These are phyloP conservation scores for Cyberlindnera sargentensis DNA, from an alignment of 805 yeast species.

Conservation along the genomic window DNA sequence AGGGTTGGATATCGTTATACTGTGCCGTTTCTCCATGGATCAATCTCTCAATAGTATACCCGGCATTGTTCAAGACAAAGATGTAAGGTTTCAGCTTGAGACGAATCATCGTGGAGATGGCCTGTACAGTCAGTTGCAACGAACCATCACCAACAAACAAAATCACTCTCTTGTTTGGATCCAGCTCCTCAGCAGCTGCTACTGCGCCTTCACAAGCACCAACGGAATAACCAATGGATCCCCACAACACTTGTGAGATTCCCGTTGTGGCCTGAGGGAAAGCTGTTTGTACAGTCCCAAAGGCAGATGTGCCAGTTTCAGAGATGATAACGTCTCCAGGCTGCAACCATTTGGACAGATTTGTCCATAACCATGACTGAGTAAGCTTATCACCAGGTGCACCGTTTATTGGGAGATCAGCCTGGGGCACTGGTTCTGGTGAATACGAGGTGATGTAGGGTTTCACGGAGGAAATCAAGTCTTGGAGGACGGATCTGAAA, in stretches of 20 bases:
- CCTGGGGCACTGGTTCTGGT: slow-evolving; percentile 47
- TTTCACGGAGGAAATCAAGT: slow-evolving; percentile 32
- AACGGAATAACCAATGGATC: slow-evolving; percentile 66
- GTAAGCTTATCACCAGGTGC: slow-evolving; percentile 39
- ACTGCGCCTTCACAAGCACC: slow-evolving; percentile 57
- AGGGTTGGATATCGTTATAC: slow-evolving; percentile 59
- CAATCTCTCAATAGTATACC: slow-evolving; percentile 60
- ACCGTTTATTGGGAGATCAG: too few species aligned
- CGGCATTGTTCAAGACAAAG: slow-evolving; percentile 55
- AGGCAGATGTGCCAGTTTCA: slow-evolving; percentile 73
- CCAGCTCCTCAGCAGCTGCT: slow-evolving; percentile 44
- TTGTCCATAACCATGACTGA: slow-evolving; percentile 67
- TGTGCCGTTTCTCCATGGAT: slow-evolving; percentile 48
- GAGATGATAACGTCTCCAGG: slow-evolving; percentile 62
- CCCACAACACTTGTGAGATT: slow-evolving; percentile 72
- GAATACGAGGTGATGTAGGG: slow-evolving; percentile 35
- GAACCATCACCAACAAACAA: slow-evolving; percentile 66
- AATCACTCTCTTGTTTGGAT: slow-evolving; percentile 34
- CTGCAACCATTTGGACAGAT: slow-evolving; percentile 52
- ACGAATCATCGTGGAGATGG: slow-evolving; percentile 50
- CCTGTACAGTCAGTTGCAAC: slow-evolving; percentile 60
- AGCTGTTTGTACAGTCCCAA: slow-evolving; percentile 59
- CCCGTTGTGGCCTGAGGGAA: slow-evolving; percentile 58
- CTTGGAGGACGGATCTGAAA: slow-evolving; percentile 51
- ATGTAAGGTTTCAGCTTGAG: slow-evolving; percentile 52